phyloP scores from a whole-genome alignment of 495 filamentous ascomycete species.

The Hamigera avellanea region DNA sequence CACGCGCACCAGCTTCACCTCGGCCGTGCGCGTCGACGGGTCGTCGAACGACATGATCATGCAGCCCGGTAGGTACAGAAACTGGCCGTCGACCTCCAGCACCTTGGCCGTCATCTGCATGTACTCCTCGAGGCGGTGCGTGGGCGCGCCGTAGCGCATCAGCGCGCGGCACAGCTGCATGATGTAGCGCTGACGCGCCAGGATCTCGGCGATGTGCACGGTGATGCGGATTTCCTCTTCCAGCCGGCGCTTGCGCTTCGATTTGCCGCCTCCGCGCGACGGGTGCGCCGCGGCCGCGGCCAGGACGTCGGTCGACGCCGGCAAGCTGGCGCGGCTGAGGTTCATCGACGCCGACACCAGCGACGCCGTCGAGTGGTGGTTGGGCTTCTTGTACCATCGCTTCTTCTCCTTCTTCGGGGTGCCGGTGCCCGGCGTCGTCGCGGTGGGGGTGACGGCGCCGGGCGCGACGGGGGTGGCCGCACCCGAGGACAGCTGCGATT shows the following conservation, averaged over 20 bases:
- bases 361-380: slow-evolving; percentile 31
- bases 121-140: slow-evolving; percentile 74
- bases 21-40: slow-evolving; percentile 75
- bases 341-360: slow-evolving; percentile 39
- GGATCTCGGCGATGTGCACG: slow-evolving; percentile 76
- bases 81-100: slow-evolving; percentile 81
- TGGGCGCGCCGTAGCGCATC: slow-evolving; percentile 75
- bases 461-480: slow-evolving; percentile 30
- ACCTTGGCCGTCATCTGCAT: slow-evolving; percentile 85
- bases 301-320: slow-evolving; percentile 17
- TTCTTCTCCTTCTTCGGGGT: slow-evolving; percentile 47
- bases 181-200: slow-evolving; percentile 76
- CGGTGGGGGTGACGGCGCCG: slow-evolving; percentile 39
- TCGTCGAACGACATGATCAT: slow-evolving; percentile 98
- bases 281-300: slow-evolving; percentile 18
- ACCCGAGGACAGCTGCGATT: slow-evolving; percentile 26
- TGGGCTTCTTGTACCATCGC: slow-evolving; percentile 55
- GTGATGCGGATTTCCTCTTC: slow-evolving; percentile 66
- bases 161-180: slow-evolving; percentile 77
- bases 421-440: slow-evolving; percentile 34
- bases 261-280: slow-evolving; percentile 15
- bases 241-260: slow-evolving; percentile 35
- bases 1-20: slow-evolving; percentile 77
- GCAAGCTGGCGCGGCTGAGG: slow-evolving; percentile 23
- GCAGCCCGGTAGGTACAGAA: slow-evolving; percentile 82